phyloP scores from a whole-genome alignment of 192 early-diverging fungal genomes.

The Linnemannia exigua region DNA sequence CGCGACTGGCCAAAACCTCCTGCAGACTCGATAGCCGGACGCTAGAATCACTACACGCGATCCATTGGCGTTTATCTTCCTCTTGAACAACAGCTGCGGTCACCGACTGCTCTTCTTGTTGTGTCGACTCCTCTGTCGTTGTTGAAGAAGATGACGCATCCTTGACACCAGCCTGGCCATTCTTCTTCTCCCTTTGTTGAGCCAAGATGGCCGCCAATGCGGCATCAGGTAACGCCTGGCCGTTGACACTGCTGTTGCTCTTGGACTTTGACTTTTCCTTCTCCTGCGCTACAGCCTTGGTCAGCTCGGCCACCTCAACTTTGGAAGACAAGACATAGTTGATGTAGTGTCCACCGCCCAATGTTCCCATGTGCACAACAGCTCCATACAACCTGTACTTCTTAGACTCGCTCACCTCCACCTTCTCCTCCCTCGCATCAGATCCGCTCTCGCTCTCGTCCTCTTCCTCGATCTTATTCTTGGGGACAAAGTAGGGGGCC shows the following conservation, averaged over 20 bases:
- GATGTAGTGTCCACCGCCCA: conserved; percentile 61
- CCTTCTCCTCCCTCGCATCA: not conserved
- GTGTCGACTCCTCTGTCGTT: not conserved
- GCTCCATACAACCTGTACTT: conserved; percentile 63
- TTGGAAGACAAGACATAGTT: conserved; percentile 58
- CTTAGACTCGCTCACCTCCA: conserved; percentile 4
- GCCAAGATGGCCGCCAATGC: not conserved
- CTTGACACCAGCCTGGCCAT: not conserved
- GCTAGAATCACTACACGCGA: conserved; percentile 59
- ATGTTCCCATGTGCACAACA: conserved; percentile 60
- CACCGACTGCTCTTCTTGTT: not conserved
- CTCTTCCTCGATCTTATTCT: conserved; percentile 45
- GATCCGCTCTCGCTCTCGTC: conserved; percentile 2
- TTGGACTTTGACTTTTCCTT: conserved; percentile 5
- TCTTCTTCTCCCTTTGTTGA: conserved; percentile 8
- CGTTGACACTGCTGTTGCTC: not conserved
- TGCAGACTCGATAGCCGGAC: conserved; percentile 47
- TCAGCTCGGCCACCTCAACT: not conserved
- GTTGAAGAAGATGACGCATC: not conserved
- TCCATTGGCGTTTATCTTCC: conserved; percentile 53
- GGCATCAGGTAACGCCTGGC: conserved; percentile 5
- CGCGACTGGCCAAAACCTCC: conserved; percentile 56
- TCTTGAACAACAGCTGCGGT: not conserved
- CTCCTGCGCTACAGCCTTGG: conserved; percentile 7
- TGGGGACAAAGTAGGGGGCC: conserved; percentile 50